Percentiles rank a stretch among this genome's conserved stretches.
phyloP scores from a whole-genome alignment of 805 yeast species.

The Lachancea lanzarotensis region DNA sequence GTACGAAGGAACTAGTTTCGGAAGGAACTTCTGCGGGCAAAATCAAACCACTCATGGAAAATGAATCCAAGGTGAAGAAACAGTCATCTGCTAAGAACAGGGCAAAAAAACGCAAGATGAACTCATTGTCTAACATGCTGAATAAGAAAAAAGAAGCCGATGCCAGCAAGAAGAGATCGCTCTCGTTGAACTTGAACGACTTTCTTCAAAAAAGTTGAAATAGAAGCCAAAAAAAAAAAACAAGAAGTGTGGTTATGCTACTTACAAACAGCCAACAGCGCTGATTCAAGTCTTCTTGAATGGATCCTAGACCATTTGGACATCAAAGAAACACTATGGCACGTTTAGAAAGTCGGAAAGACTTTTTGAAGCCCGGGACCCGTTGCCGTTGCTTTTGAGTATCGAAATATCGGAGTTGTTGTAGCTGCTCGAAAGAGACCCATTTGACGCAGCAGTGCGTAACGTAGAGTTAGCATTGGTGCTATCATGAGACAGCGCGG shows the following conservation, averaged over 20 bases:
- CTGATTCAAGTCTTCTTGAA: no score
- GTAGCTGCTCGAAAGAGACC: constrained; percentile 4
- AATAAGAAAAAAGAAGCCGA: constrained; percentile 37
- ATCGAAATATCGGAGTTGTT: background rate
- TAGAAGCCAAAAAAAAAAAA: background rate
- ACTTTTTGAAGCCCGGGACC: constrained; percentile 7
- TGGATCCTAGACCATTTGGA: no score
- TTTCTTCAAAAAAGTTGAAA: constrained; percentile 34
- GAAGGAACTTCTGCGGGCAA: constrained; percentile 19
- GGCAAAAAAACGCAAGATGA: constrained; percentile 43
- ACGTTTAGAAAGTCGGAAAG: constrained; percentile 7
- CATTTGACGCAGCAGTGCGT: constrained; percentile 4
- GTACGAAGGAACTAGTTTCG: constrained; percentile 17
- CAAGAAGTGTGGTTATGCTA: no score
- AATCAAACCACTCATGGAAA: background rate
- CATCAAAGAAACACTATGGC: background rate
- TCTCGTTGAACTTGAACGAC: constrained; percentile 42
- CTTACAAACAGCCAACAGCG: no score
- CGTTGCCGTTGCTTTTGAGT: background rate
- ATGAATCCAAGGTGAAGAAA: constrained; percentile 6
- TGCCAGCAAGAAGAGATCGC: constrained; percentile 23
- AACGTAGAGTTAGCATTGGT: background rate
- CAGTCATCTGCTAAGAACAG: constrained; percentile 32
- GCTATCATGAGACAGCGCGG: background rate
- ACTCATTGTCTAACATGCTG: constrained; percentile 38